phyloP scores from a whole-genome alignment of 1,284 basidiomycete species.

The Grifola frondosa region DNA sequence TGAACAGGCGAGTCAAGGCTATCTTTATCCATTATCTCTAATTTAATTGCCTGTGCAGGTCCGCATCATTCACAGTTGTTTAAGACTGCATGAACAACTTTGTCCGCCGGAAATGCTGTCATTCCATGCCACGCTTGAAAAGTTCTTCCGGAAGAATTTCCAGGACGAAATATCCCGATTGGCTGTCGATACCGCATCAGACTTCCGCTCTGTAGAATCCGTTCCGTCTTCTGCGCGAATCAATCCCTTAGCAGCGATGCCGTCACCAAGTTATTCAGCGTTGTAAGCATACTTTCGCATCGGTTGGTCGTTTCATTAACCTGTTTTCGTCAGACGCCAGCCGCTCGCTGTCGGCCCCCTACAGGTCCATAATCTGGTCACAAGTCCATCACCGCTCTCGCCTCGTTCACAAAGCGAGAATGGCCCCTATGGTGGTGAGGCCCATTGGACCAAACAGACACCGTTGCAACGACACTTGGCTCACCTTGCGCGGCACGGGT shows the following conservation, averaged over 20 bases:
- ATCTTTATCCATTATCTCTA: neutral
- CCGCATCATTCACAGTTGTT: constrained; percentile 78
- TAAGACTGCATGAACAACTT: constrained; percentile 80
- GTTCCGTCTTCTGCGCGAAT: constrained; percentile 14
- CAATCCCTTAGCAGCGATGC: constrained; percentile 17
- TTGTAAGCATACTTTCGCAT: constrained; percentile 5
- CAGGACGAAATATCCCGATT: constrained; percentile 81
- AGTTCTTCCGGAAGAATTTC: constrained; percentile 90
- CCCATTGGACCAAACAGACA: constrained; percentile 54
- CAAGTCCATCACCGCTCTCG: constrained; percentile 39
- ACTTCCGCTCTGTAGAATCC: constrained; percentile 26
- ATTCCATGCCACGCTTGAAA: constrained; percentile 89
- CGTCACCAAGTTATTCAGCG: constrained; percentile 15
- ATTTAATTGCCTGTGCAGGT: constrained; percentile 44
- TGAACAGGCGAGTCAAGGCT: constrained; percentile 61
- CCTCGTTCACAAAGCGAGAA: constrained; percentile 19
- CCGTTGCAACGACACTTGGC: constrained; percentile 76
- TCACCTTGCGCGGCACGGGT: constrained; percentile 75
- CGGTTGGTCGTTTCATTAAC: neutral
- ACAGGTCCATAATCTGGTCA: constrained; percentile 13
- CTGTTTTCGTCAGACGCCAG: constrained; percentile 11
- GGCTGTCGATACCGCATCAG: constrained; percentile 39
- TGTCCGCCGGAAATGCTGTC: constrained; percentile 86
- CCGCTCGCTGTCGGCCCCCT: constrained; percentile 21
- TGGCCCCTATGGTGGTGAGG: constrained; percentile 17